These are phyloP conservation scores for Fragilariopsis cylindrus DNA, from an alignment of 108 stramenopile genomes.

Conservation along the genomic window DNA sequence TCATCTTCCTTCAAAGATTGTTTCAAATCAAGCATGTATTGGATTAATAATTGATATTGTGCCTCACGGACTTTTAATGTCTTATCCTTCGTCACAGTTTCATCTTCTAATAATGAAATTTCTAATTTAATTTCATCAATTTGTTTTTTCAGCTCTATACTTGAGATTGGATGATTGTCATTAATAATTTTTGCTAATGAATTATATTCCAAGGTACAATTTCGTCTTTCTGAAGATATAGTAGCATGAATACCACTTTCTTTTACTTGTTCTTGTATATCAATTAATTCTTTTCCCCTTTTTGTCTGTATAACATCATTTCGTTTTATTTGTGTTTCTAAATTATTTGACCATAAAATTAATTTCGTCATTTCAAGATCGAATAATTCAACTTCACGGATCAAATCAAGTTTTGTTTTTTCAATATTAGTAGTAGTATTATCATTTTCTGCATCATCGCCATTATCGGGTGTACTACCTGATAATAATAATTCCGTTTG, in stretches of 20 bases:
- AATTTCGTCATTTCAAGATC: conserved; percentile 39
- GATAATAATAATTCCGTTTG: background rate
- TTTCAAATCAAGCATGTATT: conserved; percentile 51
- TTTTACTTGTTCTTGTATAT: conserved; percentile 7
- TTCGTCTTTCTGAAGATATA: conserved; percentile 16
- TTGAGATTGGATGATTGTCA: conserved; percentile 23
- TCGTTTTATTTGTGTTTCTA: conserved; percentile 25
- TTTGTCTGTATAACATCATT: conserved; percentile 14
- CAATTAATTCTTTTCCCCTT: conserved; percentile 23
- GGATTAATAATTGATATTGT: conserved; percentile 51
- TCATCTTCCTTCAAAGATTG: conserved; percentile 30
- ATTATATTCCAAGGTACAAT: conserved; percentile 42
- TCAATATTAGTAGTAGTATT: conserved; percentile 24
- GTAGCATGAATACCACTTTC: conserved; percentile 14
- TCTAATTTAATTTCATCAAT: conserved; percentile 20
- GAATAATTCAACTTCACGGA: conserved; percentile 37
- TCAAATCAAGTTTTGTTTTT: conserved; percentile 33
- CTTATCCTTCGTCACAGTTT: conserved; percentile 8
- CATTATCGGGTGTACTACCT: conserved; percentile 19
- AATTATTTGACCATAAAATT: conserved; percentile 24
- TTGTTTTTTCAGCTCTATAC: conserved; percentile 15
- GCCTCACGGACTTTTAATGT: conserved; percentile 26
- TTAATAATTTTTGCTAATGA: conserved; percentile 39
- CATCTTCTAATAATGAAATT: conserved; percentile 14
- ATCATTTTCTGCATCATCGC: conserved; percentile 5